Percentiles rank a stretch among this genome's conserved stretches.
Conservation (phyloP, 176 grass and related monocot genomes). For the Cocos nucifera region DNA sequence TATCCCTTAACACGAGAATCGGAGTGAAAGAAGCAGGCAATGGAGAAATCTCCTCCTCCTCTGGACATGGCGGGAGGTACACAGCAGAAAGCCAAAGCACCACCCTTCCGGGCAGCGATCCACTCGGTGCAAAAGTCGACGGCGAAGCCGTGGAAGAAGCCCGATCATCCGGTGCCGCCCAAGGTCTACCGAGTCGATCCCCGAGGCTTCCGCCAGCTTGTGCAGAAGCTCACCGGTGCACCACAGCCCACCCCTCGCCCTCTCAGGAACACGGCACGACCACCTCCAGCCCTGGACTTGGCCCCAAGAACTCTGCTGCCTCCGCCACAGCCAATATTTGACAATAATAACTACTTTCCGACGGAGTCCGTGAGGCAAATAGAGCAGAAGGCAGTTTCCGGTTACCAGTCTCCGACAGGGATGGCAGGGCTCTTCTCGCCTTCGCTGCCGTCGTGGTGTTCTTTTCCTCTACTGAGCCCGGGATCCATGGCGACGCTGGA, state of each 20-base stretch:
- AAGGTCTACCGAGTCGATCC: slow-evolving; percentile 31
- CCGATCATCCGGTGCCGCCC: slow-evolving; percentile 13
- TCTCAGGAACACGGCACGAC: slow-evolving; percentile 1
- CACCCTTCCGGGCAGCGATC: slow-evolving; percentile 3
- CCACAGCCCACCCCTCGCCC: not conserved
- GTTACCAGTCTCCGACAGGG: not conserved
- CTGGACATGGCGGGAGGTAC: not conserved
- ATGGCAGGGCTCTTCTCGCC: slow-evolving; percentile 14
- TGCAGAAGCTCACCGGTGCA: slow-evolving; percentile 25
- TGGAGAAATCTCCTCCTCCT: too few relatives aligned
- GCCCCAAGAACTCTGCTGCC: not conserved
- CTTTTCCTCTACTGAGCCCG: slow-evolving; percentile 27
- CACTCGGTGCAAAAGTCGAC: slow-evolving; percentile 18
- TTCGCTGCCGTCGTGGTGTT: slow-evolving; percentile 14
- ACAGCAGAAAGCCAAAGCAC: not conserved
- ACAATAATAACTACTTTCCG: too few relatives aligned
- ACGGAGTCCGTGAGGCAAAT: too few relatives aligned
- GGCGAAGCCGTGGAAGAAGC: slow-evolving; percentile 20
- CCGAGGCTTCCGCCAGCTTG: slow-evolving; percentile 25
- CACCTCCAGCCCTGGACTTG: slow-evolving; percentile 8
- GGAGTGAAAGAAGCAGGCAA: too few relatives aligned
- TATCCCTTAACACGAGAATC: too few relatives aligned
- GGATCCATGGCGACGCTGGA: slow-evolving; percentile 14
- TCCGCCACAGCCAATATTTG: not conserved
- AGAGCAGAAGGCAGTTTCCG: too few relatives aligned